phyloP scores from a whole-genome alignment of 495 filamentous ascomycete species.

The Penicillium atrosanguineum region DNA sequence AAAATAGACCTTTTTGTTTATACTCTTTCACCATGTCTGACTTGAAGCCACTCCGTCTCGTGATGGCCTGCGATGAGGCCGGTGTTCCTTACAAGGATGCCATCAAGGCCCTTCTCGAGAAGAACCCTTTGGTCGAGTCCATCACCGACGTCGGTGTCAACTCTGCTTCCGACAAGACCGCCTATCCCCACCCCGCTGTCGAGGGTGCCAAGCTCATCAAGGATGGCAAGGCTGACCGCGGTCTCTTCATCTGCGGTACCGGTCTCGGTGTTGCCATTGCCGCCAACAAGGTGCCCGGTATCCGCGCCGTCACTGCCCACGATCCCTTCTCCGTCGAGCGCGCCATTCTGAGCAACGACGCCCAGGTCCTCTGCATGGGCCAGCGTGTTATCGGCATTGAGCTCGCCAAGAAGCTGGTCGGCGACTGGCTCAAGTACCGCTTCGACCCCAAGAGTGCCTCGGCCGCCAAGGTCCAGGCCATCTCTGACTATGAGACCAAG shows the following conservation, averaged over 20 bases:
- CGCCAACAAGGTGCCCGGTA: conserved; percentile 83
- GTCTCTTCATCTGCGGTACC: conserved; percentile 83
- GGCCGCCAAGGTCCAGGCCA: conserved; percentile 72
- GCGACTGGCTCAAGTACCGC: conserved; percentile 78
- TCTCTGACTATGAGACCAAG: conserved; percentile 68
- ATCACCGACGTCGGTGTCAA: conserved; percentile 70
- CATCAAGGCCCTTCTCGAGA: conserved; percentile 69
- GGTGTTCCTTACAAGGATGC: conserved; percentile 76
- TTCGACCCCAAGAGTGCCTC: conserved; percentile 74
- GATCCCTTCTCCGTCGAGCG: conserved; percentile 83
- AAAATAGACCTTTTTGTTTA: background rate
- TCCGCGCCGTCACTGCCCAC: conserved; percentile 83
- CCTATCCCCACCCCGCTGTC: conserved; percentile 79
- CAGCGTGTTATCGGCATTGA: conserved; percentile 82
- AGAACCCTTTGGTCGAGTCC: conserved; percentile 62
- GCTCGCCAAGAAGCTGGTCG: conserved; percentile 70
- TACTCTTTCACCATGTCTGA: conserved; percentile 33
- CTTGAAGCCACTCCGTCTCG: conserved; percentile 52
- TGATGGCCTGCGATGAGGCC: conserved; percentile 69
- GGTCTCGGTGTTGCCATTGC: conserved; percentile 82
- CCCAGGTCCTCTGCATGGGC: conserved; percentile 85
- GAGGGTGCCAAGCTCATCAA: conserved; percentile 65
- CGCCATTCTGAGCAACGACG: conserved; percentile 78
- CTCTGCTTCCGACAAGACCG: conserved; percentile 67
- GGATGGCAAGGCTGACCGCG: conserved; percentile 69